Base-by-base conservation (phyloP, 164 flowering plant genomes). In the Stephania yunnanensis region DNA sequence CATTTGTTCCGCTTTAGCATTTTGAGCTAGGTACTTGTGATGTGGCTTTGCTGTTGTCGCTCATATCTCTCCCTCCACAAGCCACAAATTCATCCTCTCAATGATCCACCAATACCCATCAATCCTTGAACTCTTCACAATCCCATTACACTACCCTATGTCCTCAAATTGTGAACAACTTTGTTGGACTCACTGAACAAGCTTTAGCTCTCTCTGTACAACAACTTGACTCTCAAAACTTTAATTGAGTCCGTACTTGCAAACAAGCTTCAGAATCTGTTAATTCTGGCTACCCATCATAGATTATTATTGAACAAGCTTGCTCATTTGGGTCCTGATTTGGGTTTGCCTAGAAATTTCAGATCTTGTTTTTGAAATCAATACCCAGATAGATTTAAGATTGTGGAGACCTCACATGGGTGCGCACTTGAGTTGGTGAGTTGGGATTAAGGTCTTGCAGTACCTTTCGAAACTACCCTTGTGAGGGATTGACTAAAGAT, bases 371-470 rank as follows among this genome's bases (percentile, higher is more conserved):
- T 95, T 36, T 93, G 97, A 83, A 88, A 91, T 79, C 89, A 88
- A 48, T 76, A 89, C 68, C 93, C 97, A 0, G 89, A 88, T 10
- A 86, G 81, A 53, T 93, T 95, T 76, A 90, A 84, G 81, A 87
- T 83, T 29, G 87, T 93, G 5, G 94, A 95, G 46, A 92, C 98
- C 31, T 90, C 95, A 22, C 92, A 90, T 76, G 99, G 99, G 20
- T 89, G 95, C 3, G 97, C 97, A 1, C 92, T 95, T 13, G 97
- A 95, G 83, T 97, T 95, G 69, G 95, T 93, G 7, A 71, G 85
- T 0, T 93, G 99, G 96, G 90, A 92, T 68, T 73, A 84, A 2
- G 5, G 74, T 36, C 81, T 93, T 66, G 97, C 98, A 1, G 69
- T 77, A 22, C 87, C 88, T 30, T 48, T 90, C 30, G 11, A 48